phyloP scores from a whole-genome alignment of 768 basidiomycete genomes.

The Tylopilus vinaceipallidus region DNA sequence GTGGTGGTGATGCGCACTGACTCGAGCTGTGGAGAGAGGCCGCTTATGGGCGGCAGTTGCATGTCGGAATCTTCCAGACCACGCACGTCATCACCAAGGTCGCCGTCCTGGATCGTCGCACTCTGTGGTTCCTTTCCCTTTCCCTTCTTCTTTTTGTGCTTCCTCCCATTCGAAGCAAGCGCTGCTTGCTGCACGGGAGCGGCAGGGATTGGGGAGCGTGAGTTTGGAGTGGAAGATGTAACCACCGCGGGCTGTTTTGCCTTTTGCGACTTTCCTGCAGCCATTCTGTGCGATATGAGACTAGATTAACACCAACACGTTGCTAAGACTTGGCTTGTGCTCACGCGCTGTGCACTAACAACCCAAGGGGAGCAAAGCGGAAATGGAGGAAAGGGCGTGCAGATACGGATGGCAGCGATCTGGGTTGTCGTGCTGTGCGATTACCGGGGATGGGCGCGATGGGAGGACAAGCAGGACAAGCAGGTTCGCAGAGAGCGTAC shows the following conservation, averaged over 20 bases:
- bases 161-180: slow-evolving; percentile 29
- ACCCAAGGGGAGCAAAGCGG: background rate
- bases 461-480: slow-evolving; percentile 13
- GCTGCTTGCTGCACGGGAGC: slow-evolving; percentile 6
- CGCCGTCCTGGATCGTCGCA: slow-evolving; percentile 9
- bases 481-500: slow-evolving; percentile 14
- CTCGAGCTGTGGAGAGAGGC: slow-evolving; percentile 47
- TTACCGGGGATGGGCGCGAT: slow-evolving; percentile 23
- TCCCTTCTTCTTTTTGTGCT: slow-evolving; percentile 46
- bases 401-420: slow-evolving; percentile 14
- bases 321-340: background rate
- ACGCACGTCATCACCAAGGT: slow-evolving; percentile 24
- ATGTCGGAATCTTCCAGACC: slow-evolving; percentile 22
- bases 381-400: slow-evolving; percentile 1
- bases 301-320: slow-evolving; percentile 16
- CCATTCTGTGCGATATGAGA: slow-evolving; percentile 25
- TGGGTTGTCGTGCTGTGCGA: slow-evolving; percentile 12
- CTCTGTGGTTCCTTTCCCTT: slow-evolving; percentile 35
- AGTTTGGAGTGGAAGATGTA: slow-evolving; percentile 7
- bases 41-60: slow-evolving; percentile 25
- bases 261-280: slow-evolving; percentile 29
- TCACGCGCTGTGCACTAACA: slow-evolving; percentile 15
- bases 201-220: slow-evolving; percentile 9
- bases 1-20: slow-evolving; percentile 48
- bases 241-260: slow-evolving; percentile 15